Evolutionary conservation across 306 rosid genomes (phyloP).

Genomic region (Carpinus fangiana): DNA sequence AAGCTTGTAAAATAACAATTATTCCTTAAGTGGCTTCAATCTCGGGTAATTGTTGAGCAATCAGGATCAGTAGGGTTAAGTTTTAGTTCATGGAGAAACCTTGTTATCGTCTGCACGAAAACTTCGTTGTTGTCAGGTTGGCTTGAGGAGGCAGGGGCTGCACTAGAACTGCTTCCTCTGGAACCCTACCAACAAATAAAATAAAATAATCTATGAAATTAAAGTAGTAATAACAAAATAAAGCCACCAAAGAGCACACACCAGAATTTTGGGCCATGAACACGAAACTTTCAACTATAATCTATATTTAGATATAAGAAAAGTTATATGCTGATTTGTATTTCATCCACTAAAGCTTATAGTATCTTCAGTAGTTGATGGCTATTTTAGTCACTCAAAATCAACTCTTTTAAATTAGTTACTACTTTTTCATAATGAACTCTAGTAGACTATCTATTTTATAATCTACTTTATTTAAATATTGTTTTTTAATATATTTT

Average conservation of each 20-base stretch:
- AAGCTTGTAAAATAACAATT: neutral
- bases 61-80: constrained; percentile 21
- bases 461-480: too few species aligned
- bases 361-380: too few species aligned
- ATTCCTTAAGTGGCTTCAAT: neutral
- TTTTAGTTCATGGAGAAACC: constrained; percentile 38
- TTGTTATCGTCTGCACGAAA: constrained; percentile 40
- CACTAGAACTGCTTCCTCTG: constrained; percentile 22
- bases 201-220: too few species aligned
- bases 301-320: too few species aligned
- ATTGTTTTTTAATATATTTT: too few species aligned
- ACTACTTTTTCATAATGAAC: too few species aligned
- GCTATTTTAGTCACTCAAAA: too few species aligned
- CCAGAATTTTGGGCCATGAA: neutral
- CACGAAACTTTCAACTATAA: too few species aligned
- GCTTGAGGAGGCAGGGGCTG: constrained; percentile 7
- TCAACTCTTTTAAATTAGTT: too few species aligned
- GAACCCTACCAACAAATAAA: constrained; percentile 5
- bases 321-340: too few species aligned
- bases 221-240: neutral
- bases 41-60: neutral
- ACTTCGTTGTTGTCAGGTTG: constrained; percentile 30
- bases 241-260: neutral
- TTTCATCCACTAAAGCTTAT: too few species aligned
- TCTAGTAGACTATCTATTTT: too few species aligned